Evolutionary conservation across 2,329 filamentous ascomycete genomes (phyloP).

Genomic region (Nigrograna mackinnonii): DNA sequence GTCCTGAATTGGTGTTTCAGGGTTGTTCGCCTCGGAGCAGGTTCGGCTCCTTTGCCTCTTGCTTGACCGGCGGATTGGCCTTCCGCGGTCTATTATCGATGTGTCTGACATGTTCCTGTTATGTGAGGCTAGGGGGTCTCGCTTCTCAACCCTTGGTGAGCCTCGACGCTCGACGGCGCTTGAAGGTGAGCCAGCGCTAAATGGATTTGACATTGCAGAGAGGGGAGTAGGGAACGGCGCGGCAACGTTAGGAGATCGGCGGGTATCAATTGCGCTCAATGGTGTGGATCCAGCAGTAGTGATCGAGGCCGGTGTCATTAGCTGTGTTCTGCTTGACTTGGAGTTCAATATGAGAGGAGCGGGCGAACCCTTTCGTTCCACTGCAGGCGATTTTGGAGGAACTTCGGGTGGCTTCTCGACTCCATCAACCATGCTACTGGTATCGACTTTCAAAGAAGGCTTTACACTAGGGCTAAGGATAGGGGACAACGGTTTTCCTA

Average conservation of each 20-base stretch:
- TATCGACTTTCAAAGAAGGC: conserved; percentile 37
- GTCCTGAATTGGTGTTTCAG: conserved; percentile 24
- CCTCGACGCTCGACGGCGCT: conserved; percentile 25
- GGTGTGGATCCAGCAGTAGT: conserved; percentile 28
- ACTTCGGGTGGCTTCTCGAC: conserved; percentile 35
- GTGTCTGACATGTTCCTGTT: conserved; percentile 41
- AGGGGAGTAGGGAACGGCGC: conserved; percentile 31
- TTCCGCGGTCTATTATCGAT: conserved; percentile 42
- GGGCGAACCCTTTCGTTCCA: conserved; percentile 38
- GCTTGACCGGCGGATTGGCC: conserved; percentile 33
- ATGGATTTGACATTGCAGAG: conserved; percentile 34
- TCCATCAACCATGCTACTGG: conserved; percentile 18
- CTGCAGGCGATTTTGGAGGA: conserved; percentile 40
- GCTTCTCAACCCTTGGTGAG: conserved; percentile 35
- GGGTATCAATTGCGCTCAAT: conserved; percentile 27
- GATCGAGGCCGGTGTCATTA: conserved; percentile 31
- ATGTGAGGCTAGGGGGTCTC: conserved; percentile 33
- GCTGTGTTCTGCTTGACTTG: conserved; percentile 35
- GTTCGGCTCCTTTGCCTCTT: conserved; percentile 37
- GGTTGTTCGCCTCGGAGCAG: conserved; percentile 34
- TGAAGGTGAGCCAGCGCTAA: conserved; percentile 32
- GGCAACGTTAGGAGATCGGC: conserved; percentile 35
- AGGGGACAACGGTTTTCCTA: conserved; percentile 28
- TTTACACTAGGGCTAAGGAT: conserved; percentile 40
- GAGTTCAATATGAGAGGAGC: conserved; percentile 32